Evolutionary conservation across 2,329 filamentous ascomycete species (phyloP).

Genomic region (Colletotrichum godetiae): DNA sequence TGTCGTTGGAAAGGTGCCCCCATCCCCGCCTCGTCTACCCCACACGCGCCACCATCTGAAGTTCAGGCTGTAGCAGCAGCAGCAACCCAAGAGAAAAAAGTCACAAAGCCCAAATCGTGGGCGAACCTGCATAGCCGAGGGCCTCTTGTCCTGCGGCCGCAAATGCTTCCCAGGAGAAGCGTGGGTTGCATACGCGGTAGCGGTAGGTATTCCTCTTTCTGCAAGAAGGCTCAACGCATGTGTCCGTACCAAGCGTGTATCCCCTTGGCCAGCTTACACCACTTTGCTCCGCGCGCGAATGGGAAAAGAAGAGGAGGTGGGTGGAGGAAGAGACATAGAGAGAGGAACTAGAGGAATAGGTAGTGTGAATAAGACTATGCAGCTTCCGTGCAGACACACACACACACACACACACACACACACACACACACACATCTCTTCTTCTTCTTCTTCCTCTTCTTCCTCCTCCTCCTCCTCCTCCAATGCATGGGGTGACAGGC

Average conservation of each 20-base stretch:
- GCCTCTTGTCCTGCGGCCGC: constrained; percentile 49
- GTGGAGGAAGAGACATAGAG: constrained; percentile 9
- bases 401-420: constrained; percentile 9
- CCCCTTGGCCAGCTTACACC: constrained; percentile 13
- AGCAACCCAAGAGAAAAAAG: background rate
- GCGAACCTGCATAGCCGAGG: constrained; percentile 51
- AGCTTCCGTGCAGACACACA: background rate
- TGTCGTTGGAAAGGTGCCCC: background rate
- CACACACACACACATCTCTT: constrained; percentile 15
- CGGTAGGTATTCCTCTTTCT: constrained; percentile 12
- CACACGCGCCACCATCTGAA: constrained; percentile 34
- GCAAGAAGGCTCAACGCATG: constrained; percentile 24
- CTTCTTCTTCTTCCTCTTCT: background rate
- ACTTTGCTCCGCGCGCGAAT: constrained; percentile 7
- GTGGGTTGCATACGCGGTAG: constrained; percentile 29
- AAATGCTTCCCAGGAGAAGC: constrained; percentile 33
- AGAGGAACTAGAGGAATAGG: background rate
- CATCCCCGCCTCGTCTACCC: background rate
- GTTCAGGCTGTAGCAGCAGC: constrained; percentile 1
- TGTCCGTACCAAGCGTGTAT: constrained; percentile 8
- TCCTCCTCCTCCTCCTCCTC: background rate
- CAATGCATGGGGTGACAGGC: constrained; percentile 28
- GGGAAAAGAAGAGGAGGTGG: background rate
- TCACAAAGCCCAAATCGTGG: constrained; percentile 24
- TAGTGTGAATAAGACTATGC: constrained; percentile 14